Evolutionary conservation across 371 early-diverging fungal species (phyloP).

Genomic region (Rhizopus arrhizus): DNA sequence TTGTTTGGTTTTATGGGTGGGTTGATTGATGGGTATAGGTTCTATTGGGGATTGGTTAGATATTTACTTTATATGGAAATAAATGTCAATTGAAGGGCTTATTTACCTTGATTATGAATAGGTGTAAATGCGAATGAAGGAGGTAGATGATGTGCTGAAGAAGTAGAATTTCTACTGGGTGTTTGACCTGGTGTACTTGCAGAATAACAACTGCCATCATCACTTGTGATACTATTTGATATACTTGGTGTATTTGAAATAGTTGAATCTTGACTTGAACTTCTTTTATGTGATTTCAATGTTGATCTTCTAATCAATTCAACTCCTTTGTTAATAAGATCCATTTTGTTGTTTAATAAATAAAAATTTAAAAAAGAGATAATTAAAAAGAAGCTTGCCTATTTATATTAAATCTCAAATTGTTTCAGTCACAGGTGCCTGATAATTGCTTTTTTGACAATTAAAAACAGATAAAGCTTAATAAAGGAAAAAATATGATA

Average conservation of each 20-base stretch:
- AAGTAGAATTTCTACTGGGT: slow-evolving; percentile 20
- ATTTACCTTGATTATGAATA: slow-evolving; percentile 10
- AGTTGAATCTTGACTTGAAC: slow-evolving; percentile 18
- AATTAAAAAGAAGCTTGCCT: background rate
- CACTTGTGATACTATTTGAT: slow-evolving; percentile 30
- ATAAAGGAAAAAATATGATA: slow-evolving; percentile 6
- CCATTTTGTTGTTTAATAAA: slow-evolving; percentile 17
- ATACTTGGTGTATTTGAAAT: slow-evolving; percentile 33
- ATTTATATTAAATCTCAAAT: slow-evolving; percentile 12
- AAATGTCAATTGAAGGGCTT: slow-evolving; percentile 15
- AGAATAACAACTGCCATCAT: slow-evolving; percentile 29
- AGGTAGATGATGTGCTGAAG: slow-evolving; percentile 16
- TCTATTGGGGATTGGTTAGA: background rate
- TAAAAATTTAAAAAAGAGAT: background rate
- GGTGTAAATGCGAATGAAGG: slow-evolving; percentile 23
- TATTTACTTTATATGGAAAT: slow-evolving; percentile 17
- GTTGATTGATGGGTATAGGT: slow-evolving; percentile 16
- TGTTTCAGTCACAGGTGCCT: slow-evolving; percentile 24
- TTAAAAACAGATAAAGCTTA: slow-evolving; percentile 6
- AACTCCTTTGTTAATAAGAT: slow-evolving; percentile 35
- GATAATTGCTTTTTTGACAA: slow-evolving; percentile 9
- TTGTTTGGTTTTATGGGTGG: background rate
- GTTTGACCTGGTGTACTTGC: slow-evolving; percentile 18
- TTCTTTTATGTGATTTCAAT: slow-evolving; percentile 17
- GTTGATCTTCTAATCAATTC: slow-evolving; percentile 24